Evolutionary conservation across 2,329 filamentous ascomycete species (phyloP).

Genomic region (Xylaria sp.): DNA sequence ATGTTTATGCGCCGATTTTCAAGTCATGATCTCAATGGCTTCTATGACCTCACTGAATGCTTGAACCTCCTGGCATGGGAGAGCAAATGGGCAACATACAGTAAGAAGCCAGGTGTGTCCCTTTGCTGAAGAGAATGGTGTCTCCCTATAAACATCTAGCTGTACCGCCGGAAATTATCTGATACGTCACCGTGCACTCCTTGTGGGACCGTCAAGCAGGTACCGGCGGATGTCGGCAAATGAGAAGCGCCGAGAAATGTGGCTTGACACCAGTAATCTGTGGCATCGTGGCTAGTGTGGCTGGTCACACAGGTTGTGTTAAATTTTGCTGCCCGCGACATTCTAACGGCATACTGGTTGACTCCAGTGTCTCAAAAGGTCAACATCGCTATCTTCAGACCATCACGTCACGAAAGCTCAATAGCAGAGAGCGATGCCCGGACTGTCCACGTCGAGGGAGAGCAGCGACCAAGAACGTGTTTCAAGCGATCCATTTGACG

Average conservation of each 20-base stretch:
- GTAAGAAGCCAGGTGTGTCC: not conserved
- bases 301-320: constrained; percentile 14
- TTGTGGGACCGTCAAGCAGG: constrained; percentile 16
- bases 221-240: constrained; percentile 15
- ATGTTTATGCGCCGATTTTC: constrained; percentile 12
- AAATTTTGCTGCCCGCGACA: constrained; percentile 1
- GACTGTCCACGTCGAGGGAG: too few species aligned
- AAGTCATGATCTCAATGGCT: constrained; percentile 24
- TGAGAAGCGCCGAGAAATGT: not conserved
- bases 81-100: not conserved
- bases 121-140: not conserved
- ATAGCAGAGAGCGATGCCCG: not conserved
- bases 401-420: not conserved
- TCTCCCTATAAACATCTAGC: not conserved
- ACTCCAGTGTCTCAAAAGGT: not conserved
- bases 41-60: constrained; percentile 7
- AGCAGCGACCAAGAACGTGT: not conserved
- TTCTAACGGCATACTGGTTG: not conserved
- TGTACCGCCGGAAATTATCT: constrained; percentile 28
- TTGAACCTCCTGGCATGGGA: not conserved
- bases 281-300: constrained; percentile 16
- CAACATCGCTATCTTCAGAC: not conserved
- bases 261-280: constrained; percentile 2
- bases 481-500: not conserved
- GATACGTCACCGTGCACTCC: constrained; percentile 13